phyloP scores from a whole-genome alignment of 495 filamentous ascomycete species.

The Xeromyces bisporus region DNA sequence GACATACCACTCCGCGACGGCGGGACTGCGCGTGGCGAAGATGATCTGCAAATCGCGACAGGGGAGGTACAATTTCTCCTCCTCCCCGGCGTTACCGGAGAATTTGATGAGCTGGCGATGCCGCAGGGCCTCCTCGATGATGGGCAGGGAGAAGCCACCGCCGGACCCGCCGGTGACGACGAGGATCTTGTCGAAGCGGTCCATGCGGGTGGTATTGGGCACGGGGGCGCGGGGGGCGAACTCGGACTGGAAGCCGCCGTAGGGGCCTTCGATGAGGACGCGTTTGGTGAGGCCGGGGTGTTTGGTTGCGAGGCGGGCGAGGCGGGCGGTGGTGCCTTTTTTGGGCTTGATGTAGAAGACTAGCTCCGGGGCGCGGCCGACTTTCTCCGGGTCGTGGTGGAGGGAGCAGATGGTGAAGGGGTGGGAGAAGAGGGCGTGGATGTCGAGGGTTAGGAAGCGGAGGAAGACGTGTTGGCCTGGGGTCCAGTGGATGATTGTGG shows the following conservation, averaged over 20 bases:
- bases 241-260: conserved; percentile 34
- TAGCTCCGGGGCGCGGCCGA: conserved; percentile 14
- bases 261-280: conserved; percentile 33
- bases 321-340: conserved; percentile 25
- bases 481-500: conserved; percentile 26
- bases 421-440: conserved; percentile 27
- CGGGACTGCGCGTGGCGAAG: conserved; percentile 15
- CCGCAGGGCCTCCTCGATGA: conserved; percentile 15
- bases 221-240: conserved; percentile 7
- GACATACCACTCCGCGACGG: conserved; percentile 14
- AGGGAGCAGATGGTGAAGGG: conserved; percentile 36
- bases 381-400: conserved; percentile 8
- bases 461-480: conserved; percentile 36
- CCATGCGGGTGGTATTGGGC: conserved; percentile 7
- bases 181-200: conserved; percentile 20
- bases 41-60: conserved; percentile 13
- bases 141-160: conserved; percentile 30
- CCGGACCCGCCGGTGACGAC: conserved; percentile 40
- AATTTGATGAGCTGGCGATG: background rate
- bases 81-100: background rate
- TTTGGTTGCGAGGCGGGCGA: conserved; percentile 16
- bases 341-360: conserved; percentile 28
- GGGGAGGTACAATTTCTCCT: too few relatives aligned
- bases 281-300: conserved; percentile 12
- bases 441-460: conserved; percentile 26